A percentile compares a stretch with the other conserved stretches of the same genome.
These are phyloP conservation scores for Sporothrix pallida DNA, from an alignment of 2,329 filamentous ascomycete genomes.

Conservation along the genomic window DNA sequence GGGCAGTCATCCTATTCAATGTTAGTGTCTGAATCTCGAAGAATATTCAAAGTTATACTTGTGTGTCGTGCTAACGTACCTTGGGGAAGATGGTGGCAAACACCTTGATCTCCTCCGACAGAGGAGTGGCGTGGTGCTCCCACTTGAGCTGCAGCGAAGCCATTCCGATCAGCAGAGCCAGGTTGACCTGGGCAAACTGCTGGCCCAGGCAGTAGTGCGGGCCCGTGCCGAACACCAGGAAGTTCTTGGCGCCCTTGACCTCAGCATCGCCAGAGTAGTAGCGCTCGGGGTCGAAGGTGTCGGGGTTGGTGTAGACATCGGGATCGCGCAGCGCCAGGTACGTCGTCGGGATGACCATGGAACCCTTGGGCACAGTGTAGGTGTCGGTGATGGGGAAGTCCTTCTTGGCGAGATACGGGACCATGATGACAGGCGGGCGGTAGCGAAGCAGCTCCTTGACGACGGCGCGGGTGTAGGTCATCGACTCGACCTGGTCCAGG, in stretches of 20 bases:
- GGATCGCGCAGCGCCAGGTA: constrained; percentile 91
- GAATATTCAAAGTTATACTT: too few species aligned
- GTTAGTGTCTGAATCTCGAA: constrained; percentile 30
- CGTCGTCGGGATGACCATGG: constrained; percentile 92
- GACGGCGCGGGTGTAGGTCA: constrained; percentile 89
- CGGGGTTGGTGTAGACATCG: constrained; percentile 88
- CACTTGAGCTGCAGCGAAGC: constrained; percentile 86
- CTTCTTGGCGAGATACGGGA: constrained; percentile 94
- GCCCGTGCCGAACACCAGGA: constrained; percentile 91
- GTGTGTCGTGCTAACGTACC: constrained; percentile 60
- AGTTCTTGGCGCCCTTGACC: constrained; percentile 87
- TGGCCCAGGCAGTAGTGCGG: constrained; percentile 97
- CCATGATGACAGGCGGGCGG: constrained; percentile 95
- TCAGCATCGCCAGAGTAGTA: constrained; percentile 92
- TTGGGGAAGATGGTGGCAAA: constrained; percentile 98
- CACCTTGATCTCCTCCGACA: constrained; percentile 94
- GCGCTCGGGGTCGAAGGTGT: constrained; percentile 86
- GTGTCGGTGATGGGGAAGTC: constrained; percentile 84
- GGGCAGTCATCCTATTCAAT: constrained; percentile 76
- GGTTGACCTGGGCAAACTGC: constrained; percentile 85
- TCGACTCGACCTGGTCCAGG: constrained; percentile 85
- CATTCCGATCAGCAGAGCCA: constrained; percentile 90
- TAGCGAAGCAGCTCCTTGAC: constrained; percentile 92
- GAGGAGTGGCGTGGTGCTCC: constrained; percentile 82
- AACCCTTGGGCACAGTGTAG: constrained; percentile 93